Evolutionary conservation across 2,329 filamentous ascomycete species (phyloP), one percentile per base, ranked within the genome.

Genomic region (Fusarium nurragi): DNA sequence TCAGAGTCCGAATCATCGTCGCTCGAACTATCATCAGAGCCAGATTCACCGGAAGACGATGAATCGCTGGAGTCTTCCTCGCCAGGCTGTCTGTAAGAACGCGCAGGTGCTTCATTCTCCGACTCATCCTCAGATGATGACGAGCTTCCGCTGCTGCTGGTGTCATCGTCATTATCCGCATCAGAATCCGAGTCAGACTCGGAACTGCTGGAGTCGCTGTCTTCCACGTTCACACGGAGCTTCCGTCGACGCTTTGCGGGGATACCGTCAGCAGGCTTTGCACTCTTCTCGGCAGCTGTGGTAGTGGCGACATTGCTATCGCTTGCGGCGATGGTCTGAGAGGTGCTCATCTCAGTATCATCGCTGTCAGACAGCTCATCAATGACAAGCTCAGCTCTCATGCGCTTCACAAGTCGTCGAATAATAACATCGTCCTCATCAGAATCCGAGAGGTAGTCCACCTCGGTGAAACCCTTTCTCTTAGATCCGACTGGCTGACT

Each of bases 331-430:
- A 74, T 57, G 22, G 75, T 76, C 30, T 67, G 68, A 34, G 74
- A 74, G 12, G 66, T 69, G 66, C 73, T 76, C 34, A 67, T 52
- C 59, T 76, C 75, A 43, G 76, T 78, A 51, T 81, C 79, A 21
- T 80, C 82, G 45, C 77, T 78, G 48, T 84, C 82, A 1, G 79
- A 81, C n/a, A 89, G 77, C 69, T 86, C 82, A 28, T 82, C 81
- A 30, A 87, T 67, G 26, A 89, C 80, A 63, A 81, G 79, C 74
- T 89, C 86, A 10, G 86, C 84, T 28, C 87, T 84, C 80, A 88
- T 87, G 51, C 87, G 84, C 79, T 87, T 88, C 41, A 87, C 80
- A 48, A 88, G 79, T 23, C 87, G 82, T 54, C 78, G 78, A 60
- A 84, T 81, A 74, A 89, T 81, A 38, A 80, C 78, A 38, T 78